phyloP scores from a whole-genome alignment of 305 asterid species.

The Fraxinus ornus region DNA sequence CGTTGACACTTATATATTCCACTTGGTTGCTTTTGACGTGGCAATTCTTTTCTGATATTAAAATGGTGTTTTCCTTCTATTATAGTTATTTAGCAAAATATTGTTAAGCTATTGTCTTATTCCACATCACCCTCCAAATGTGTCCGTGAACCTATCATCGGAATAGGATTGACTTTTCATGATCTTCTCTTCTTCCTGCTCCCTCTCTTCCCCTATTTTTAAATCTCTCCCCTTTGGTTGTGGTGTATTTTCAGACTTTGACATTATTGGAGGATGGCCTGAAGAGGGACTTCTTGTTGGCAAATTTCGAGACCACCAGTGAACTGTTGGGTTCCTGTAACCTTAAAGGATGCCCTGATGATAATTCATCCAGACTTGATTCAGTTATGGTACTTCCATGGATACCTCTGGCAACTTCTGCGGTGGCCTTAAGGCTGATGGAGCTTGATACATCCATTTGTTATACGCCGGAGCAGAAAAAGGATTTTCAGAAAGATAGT shows the following conservation, averaged over 20 bases:
- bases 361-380: slow-evolving; percentile 29
- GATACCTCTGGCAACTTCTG: slow-evolving; percentile 73
- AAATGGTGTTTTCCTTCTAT: neutral
- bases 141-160: neutral
- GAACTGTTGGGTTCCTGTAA: slow-evolving; percentile 50
- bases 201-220: neutral
- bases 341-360: slow-evolving; percentile 25
- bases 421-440: slow-evolving; percentile 75
- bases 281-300: slow-evolving; percentile 57
- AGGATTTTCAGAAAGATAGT: slow-evolving; percentile 36
- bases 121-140: neutral
- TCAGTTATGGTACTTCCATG: slow-evolving; percentile 60
- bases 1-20: neutral
- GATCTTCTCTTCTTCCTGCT: neutral
- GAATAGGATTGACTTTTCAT: neutral
- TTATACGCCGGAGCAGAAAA: slow-evolving; percentile 47
- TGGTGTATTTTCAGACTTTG: slow-evolving; percentile 43
- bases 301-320: slow-evolving; percentile 53
- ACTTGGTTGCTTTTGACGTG: neutral
- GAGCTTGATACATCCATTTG: slow-evolving; percentile 65
- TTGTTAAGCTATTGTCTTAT: neutral
- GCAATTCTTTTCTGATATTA: neutral
- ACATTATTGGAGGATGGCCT: slow-evolving; percentile 60
- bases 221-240: neutral
- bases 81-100: neutral